Evolutionary conservation across 768 basidiomycete genomes (phyloP), one percentile per base, ranked within the genome.

Genomic region (Russula emetica): DNA sequence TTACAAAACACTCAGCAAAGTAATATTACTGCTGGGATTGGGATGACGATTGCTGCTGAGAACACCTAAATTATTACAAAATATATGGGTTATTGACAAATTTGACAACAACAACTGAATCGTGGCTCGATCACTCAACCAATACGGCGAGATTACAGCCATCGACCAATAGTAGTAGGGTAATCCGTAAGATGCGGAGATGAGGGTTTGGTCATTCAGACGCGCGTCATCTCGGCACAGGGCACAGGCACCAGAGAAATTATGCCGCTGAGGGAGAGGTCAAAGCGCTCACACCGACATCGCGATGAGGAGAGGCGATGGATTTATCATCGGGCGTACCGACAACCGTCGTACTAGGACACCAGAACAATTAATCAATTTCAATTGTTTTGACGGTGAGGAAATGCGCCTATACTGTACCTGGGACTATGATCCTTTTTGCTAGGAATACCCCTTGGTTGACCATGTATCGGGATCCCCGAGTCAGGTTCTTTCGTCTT

Each of bases 301-400:
- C 56, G 40, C 52, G 62, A 42, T 54, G 57, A 50, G 18, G 36
- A 14, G 44, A 7, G 13, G 20, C 13, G 51, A 58, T 24, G 14
- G 18, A 28, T 60, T 64, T 64, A 36, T 64, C 63, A 50, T 60
- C 58, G 1, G 63, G 63, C 14, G 63, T 64, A 9, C 63, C 63
- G 2, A 64, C 54, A 24, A 60, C 38, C 38, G 63, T 64, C 54
- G 47, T 18, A 9, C 63, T 64, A n/a, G n/a, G 53, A 42, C 5
- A 38, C 24, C 16, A 38, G 5, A 28, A 28, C 30, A 13, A 7
- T 16, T 9, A 61, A 8, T 42, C 9, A 18, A 32, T 2, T n/a
- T n/a, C n/a, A n/a, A n/a, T n/a, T 3, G 30, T 10, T n/a, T 7
- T 8, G 44, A 13, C 9, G 3, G 0, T 13, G 20, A 10, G 20